Evolutionary conservation across 2,329 filamentous ascomycete species (phyloP).

Genomic region (Neurospora sp.): DNA sequence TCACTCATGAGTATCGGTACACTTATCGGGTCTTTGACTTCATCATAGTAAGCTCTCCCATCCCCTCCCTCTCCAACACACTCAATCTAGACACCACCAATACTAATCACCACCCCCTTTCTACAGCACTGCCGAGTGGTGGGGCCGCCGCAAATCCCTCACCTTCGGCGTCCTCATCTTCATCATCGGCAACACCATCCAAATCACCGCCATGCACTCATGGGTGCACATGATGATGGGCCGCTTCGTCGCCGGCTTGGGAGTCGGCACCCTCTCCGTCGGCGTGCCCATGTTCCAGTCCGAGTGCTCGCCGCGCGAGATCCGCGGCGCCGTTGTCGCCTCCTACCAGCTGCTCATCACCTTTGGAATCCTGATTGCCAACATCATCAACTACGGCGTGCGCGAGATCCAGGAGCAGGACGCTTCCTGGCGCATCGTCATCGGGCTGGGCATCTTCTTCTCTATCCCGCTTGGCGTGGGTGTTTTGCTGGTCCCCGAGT

Average conservation of each 20-base stretch:
- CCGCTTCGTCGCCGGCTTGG: constrained; percentile 55
- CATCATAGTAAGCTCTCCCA: constrained; percentile 12
- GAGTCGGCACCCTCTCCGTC: constrained; percentile 56
- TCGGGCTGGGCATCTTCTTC: constrained; percentile 44
- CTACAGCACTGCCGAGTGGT: constrained; percentile 16
- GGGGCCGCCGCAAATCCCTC: constrained; percentile 14
- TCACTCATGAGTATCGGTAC: constrained; percentile 29
- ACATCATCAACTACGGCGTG: constrained; percentile 44
- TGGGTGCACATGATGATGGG: constrained; percentile 61
- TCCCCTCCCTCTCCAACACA: not conserved
- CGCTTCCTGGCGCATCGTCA: constrained; percentile 52
- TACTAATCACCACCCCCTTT: not conserved
- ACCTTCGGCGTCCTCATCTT: constrained; percentile 14
- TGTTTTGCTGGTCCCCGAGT: constrained; percentile 44
- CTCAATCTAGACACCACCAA: not conserved
- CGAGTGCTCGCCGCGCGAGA: constrained; percentile 50
- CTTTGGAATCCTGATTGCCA: constrained; percentile 52
- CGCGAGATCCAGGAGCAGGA: constrained; percentile 30
- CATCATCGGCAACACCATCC: constrained; percentile 51
- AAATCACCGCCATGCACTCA: constrained; percentile 45
- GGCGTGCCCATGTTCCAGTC: constrained; percentile 59
- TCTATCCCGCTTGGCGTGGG: constrained; percentile 42
- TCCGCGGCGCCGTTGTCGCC: constrained; percentile 54
- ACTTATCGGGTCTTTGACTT: constrained; percentile 12
- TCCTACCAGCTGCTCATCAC: constrained; percentile 70